Evolutionary conservation across 2,329 filamentous ascomycete species (phyloP), one percentile per base, ranked within the genome.

Genomic region (Nothophaeocryptopus gaeumannii): DNA sequence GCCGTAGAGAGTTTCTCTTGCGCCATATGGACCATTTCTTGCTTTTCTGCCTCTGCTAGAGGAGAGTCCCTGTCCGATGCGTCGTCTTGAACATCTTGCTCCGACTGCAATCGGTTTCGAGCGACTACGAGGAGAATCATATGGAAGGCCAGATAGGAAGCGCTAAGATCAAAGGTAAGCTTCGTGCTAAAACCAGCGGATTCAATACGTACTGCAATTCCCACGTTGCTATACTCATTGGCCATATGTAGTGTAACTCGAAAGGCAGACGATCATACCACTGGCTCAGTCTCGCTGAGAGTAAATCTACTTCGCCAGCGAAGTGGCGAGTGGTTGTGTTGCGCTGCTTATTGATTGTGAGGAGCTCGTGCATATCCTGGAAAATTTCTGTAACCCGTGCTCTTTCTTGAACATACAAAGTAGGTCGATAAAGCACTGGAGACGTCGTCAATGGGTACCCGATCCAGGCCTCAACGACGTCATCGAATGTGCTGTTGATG

Each of bases 181-280:
- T 26, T 26, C 20, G 20, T 26, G 20, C 20, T 7, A 26, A 7
- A 26, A 7, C 20, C 3, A 26, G 20, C 20, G 20, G 7, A 26
- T 26, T 7, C 20, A 7, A 26, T 12, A 50, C 52, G 12, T 14
- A 55, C 49, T 55, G 52, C 7, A 55, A n/a, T 31, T 55, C 52
- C 52, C 52, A 55, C 4, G 52, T 38, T 8, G 45, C 45, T 8
- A 46, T 13, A 10, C 52, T 49, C 52, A 55, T 55, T 9, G 52
- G 52, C 52, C 52, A 55, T 13, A 15, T 34, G 8, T 55, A 55
- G 12, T 49, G 44, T 8, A 52, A 15, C 31, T 55, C 49, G 12
- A 49, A 39, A 5, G 52, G 52, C 20, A 55, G 34, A 20, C 40
- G 45, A 8, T 42, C 32, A 15, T 46, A 42, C 45, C 50, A 55